Evolutionary conservation across 2,329 filamentous ascomycete genomes (phyloP).

Genomic region (Botrytis sinoallii): DNA sequence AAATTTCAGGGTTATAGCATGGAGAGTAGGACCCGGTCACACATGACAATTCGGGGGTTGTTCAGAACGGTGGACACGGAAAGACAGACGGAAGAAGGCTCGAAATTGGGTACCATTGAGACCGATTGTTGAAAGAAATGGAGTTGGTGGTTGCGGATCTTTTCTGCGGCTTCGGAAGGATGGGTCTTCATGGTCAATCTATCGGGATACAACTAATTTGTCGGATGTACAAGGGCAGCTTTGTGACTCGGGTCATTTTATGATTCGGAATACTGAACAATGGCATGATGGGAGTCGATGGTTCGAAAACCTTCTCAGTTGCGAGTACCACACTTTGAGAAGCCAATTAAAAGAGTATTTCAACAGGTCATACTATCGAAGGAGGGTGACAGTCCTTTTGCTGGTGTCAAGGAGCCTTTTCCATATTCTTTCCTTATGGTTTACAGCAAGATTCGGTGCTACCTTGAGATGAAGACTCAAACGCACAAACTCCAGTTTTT

Average conservation of each 20-base stretch:
- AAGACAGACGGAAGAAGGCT: neutral
- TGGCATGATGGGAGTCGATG: neutral
- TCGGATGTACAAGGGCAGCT: neutral
- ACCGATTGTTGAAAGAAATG: neutral
- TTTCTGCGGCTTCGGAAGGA: neutral
- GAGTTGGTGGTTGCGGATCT: neutral
- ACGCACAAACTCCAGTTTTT: neutral
- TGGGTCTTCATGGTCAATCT: neutral
- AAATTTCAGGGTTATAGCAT: neutral
- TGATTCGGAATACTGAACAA: neutral
- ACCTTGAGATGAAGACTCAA: neutral
- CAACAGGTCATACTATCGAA: neutral
- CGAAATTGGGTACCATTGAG: neutral
- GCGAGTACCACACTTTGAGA: neutral
- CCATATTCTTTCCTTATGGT: neutral
- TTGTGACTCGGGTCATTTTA: neutral
- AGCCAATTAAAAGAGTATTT: neutral
- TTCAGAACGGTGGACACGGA: neutral
- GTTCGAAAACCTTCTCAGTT: neutral
- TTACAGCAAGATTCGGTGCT: neutral
- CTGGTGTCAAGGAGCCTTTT: neutral
- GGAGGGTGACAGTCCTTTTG: neutral
- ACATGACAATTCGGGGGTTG: neutral
- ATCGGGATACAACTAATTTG: slow-evolving; percentile 1
- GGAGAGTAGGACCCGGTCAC: neutral